A percentile compares a stretch with the other conserved stretches of the same genome.
These are phyloP conservation scores for Clavariopsis aquatica DNA, from an alignment of 495 filamentous ascomycete genomes.

Conservation along the genomic window DNA sequence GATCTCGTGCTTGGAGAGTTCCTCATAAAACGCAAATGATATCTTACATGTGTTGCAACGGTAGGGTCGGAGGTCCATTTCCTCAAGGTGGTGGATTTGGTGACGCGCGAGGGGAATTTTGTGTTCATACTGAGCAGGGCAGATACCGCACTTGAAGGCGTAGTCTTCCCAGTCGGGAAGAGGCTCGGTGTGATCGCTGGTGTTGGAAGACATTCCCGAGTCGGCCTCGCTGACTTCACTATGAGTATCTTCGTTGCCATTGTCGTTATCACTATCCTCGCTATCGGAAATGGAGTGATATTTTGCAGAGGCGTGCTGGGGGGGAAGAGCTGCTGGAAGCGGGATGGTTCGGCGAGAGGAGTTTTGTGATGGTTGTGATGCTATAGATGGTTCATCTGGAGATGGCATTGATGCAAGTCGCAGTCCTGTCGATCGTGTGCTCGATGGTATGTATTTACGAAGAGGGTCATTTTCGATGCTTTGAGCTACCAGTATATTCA, in stretches of 20 bases:
- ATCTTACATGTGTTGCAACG: conserved; percentile 2
- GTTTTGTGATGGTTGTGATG: not conserved
- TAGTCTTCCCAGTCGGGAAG: not conserved
- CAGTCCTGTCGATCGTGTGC: not conserved
- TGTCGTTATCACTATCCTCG: not conserved
- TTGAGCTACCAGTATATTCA: not conserved
- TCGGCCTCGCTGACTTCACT: not conserved
- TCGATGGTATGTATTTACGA: not conserved
- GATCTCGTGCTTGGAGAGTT: not conserved
- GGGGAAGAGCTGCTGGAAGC: not conserved
- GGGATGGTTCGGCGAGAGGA: not conserved
- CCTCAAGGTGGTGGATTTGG: conserved; percentile 4
- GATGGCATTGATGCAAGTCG: not conserved
- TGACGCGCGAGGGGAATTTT: not conserved
- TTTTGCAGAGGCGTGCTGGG: not conserved
- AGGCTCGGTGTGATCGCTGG: not conserved
- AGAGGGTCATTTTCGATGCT: not conserved
- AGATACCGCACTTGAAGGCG: not conserved
- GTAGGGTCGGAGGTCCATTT: not conserved
- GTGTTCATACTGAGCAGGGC: not conserved
- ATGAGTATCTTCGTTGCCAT: not conserved
- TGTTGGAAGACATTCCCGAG: not conserved
- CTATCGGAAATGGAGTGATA: not conserved
- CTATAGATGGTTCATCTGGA: not conserved
- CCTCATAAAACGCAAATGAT: not conserved